Conservation (phyloP, 2,329 filamentous ascomycete genomes). For the Pseudogymnoascus sp. region DNA sequence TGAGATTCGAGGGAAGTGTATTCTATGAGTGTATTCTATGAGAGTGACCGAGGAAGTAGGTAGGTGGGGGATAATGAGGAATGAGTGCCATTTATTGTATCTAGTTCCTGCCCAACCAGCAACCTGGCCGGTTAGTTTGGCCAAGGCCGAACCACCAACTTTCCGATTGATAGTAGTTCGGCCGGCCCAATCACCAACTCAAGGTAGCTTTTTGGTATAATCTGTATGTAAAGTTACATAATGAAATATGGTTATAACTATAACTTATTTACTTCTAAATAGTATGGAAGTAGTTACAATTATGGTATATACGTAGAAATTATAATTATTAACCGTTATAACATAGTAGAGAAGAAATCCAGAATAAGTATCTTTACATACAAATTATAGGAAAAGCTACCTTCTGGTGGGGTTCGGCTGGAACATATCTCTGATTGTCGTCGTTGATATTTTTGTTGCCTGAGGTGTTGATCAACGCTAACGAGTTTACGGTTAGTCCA, state of each 20-base stretch:
- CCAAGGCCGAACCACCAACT: no score
- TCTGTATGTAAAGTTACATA: background rate
- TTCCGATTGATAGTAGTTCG: background rate
- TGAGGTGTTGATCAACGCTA: constrained; percentile 2
- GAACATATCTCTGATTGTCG: background rate
- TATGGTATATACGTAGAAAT: no score
- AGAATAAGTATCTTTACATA: no score
- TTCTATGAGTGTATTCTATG: background rate
- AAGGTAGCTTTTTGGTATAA: background rate
- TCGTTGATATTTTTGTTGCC: background rate
- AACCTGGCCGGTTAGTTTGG: no score
- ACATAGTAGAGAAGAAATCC: no score
- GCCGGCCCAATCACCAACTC: background rate
- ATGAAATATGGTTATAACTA: no score
- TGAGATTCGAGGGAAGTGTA: background rate
- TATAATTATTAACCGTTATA: no score
- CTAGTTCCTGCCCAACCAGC: no score
- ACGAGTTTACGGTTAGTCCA: background rate
- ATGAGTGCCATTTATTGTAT: background rate
- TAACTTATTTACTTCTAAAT: no score
- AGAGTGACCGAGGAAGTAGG: background rate
- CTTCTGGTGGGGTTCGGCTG: no score
- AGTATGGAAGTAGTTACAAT: no score
- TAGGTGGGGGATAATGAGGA: background rate
- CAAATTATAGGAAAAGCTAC: no score